Base-by-base conservation (phyloP, 805 yeast species). In the Debaryomyces castellii region DNA sequence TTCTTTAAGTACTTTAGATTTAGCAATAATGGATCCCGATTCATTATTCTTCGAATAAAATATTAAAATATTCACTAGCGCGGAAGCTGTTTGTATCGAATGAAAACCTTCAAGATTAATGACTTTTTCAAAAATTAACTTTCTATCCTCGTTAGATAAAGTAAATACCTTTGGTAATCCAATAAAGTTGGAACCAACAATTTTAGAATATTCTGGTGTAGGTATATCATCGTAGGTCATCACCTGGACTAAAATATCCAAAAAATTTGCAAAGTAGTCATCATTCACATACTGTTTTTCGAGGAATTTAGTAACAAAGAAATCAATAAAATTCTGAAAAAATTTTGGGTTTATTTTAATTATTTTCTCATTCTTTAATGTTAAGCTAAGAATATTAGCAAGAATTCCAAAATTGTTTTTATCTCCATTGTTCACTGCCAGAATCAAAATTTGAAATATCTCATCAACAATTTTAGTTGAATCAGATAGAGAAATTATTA, bases 181-280 rank as follows among this genome's bases (percentile, higher is more conserved):
- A 8, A 41, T 33, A 28, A 45, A 32, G 14, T 45, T 46, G 8
- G 57, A 23, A 28, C 43, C 46, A 6, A 37, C 39, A 40, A 58
- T 60, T 10, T 47, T 41, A 14, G 73, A 44, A 14, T 58, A 51
- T 47, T 74, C 78, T 5, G 72, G 60, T 1, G 53, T 54, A 0
- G 89, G 89, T 4, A 81, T 64, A 27, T 72, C 73, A 2, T 80
- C 67, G 35, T 71, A 76, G 1, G 82, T 69, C 36, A 87, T 54
- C 3, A 83, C 62, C 28, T 76, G 78, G 45, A 82, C 87, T 39
- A 81, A 69, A 3, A 83, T 73, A 21, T 73, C 62, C 28, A 89
- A 58, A 0, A 82, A 80, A 46, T 77, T 71, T 0, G 85, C 77
- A 54, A 81, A 80, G 85, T 88, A 88, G 12, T 73, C 69, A 22